Base-by-base conservation (phyloP, 106 monocot species). In the Allium cepa region DNA sequence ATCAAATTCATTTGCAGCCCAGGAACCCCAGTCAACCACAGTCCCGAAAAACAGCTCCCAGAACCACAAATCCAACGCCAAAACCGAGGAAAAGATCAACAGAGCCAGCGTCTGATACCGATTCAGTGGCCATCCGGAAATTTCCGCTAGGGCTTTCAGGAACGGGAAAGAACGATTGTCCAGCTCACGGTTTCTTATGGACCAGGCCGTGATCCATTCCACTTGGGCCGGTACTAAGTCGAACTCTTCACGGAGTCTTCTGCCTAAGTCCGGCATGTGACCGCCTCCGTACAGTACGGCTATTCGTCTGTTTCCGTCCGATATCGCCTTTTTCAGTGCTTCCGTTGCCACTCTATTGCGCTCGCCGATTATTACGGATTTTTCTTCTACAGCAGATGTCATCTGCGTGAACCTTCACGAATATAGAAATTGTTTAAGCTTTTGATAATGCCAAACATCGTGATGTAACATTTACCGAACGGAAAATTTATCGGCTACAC, bases 201-300 rank as follows among this genome's bases (percentile, higher is more conserved):
- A 77, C 93, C 93, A 93, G 36, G 93, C 93, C 28, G 93, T 93
- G 3, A 93, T 50, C 93, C 93, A 93, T 51, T 82, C 70, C 17
- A 85, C 81, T 66, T 86, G 64, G 28, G 79, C 75, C 49, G 93
- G 93, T 14, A 78, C 81, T 88, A 93, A 83, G 72, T 93, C 72
- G n/a, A 93, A 89, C 66, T 93, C 93, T 71, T 86, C 83, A 9
- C 77, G 72, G 28, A 93, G 51, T 10, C 83, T 63, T 11, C 88
- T 78, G 9, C 89, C 88, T 47, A 93, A 57, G 68, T 93, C 93
- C n/a, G 93, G 93, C 93, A 93, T 93, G 60, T 93, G 93, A 7
- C 93, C 93, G n/a, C 88, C 93, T 61, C 93, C 93, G 66, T 93
- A 93, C 10, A 93, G 79, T 4, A 93, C 72, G 9, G 93, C 93